Percentiles rank a stretch among this genome's conserved stretches.
phyloP scores from a whole-genome alignment of 176 grass and related monocot genomes.

The Cymbopogon citratus region DNA sequence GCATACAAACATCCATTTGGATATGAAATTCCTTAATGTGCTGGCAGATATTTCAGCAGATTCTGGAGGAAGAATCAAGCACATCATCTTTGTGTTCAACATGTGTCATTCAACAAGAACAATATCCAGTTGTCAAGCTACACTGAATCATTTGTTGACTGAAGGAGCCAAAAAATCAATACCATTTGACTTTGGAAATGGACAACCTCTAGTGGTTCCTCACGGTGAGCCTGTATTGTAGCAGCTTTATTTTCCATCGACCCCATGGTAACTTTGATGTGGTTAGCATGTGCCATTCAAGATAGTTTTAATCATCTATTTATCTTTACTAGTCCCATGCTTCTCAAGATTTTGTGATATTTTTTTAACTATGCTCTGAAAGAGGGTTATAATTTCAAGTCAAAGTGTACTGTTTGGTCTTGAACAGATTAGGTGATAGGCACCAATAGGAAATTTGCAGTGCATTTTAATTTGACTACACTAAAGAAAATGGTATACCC shows the following conservation, averaged over 20 bases:
- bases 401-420: neutral
- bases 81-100: slow-evolving; percentile 43
- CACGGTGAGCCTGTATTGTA: slow-evolving; percentile 30
- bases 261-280: slow-evolving; percentile 12
- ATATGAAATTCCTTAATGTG: slow-evolving; percentile 51
- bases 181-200: slow-evolving; percentile 47
- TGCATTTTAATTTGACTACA: neutral
- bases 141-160: slow-evolving; percentile 34
- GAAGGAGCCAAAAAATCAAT: slow-evolving; percentile 36
- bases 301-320: neutral
- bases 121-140: slow-evolving; percentile 5
- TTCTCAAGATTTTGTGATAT: neutral
- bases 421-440: neutral
- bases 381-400: neutral
- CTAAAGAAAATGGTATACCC: neutral
- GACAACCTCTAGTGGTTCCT: slow-evolving; percentile 50
- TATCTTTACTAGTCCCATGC: neutral
- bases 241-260: slow-evolving; percentile 5
- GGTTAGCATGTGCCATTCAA: neutral
- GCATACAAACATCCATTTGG: neutral
- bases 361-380: neutral
- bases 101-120: slow-evolving; percentile 20
- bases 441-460: neutral
- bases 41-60: slow-evolving; percentile 79
- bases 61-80: slow-evolving; percentile 61